Base-by-base conservation (phyloP, 495 filamentous ascomycete genomes). In the Bathelium albidoporum region DNA sequence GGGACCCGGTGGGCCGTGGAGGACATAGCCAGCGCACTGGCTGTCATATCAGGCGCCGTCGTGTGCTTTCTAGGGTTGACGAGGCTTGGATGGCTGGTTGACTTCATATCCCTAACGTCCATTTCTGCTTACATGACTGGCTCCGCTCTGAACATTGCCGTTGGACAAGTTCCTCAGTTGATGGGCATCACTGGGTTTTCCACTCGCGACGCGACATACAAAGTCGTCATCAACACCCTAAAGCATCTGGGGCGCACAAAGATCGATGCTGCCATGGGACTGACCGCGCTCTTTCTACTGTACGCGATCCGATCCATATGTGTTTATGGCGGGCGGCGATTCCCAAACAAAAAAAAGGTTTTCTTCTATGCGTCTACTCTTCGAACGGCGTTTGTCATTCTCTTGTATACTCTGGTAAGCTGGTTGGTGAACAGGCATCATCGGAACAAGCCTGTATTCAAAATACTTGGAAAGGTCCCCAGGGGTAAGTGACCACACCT, bases 71-170 rank as follows among this genome's bases (percentile, higher is more conserved):
- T 99, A 64, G 94, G 94, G 4, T 74, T 97, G 4, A 75, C 87
- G 44, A 83, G 92, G 12, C 81, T 86, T 34, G 94, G 94, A 20
- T 95, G 91, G 83, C 89, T 99, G 32, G 95, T 97, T 18, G 94
- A 98, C 65, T 87, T 97, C 70, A 98, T 98, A 72, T 87, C 94
- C 0, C 82, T 98, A 32, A 84, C 90, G 1, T 88, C 94, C 1
- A 95, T 97, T 60, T 90, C 89, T 10, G 91, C 94, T 2, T 98
- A 95, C 83, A 97, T 99, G 92, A 97, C 94, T 1, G 94, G 94
- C 7, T 96, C 94, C 0, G 95, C 94, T 29, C 76, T 99, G 73
- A 96, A 84, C 70, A 99, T 99, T 71, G 84, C 84, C 36, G 80
- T 85, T 45, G 93, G 94, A n/a, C 94, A 99, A 76, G 82, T 97